Base-by-base conservation (phyloP, 2,329 filamentous ascomycete species). In the Trichoderma cornu-damae region DNA sequence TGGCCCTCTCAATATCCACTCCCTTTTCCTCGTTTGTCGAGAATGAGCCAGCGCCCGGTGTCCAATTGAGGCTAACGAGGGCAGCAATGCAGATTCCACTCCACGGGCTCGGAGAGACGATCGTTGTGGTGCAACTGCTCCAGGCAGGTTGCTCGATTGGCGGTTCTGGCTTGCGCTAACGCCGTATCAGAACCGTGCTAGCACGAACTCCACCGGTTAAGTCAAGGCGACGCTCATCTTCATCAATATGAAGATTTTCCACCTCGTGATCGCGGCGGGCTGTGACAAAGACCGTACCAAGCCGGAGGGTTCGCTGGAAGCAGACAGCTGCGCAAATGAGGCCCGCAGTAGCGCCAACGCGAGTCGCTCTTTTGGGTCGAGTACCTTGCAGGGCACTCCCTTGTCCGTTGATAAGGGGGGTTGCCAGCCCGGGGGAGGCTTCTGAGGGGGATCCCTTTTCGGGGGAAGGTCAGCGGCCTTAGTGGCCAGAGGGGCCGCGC, bases 281-380 rank as follows among this genome's bases (percentile, higher is more conserved):
- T 43, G 55, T 58, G 40, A 58, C 38, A 44, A 58, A 52, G 18
- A 42, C 24, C 49, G 35, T 43, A 38, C 57, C 49, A 46, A 58
- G 49, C 43, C 49, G 49, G 57, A 58, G 42, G 35, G 24, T 54
- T 58, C 57, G 26, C 57, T 48, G 35, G 12, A 49, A 58, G 8
- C 20, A 35, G 42, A 38, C 40, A 58, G 47, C 47, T 46, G 56
- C 32, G 48, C 22, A 58, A 58, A 58, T 58, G 57, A 58, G 57
- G 57, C 42, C 55, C 57, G 40, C 49, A 46, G 35, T 37, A 50
- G 48, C 35, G 42, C 47, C 56, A 44, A 46, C 52, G 47, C 40
- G 48, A 35, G 34, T 58, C 34, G 56, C 57, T 38, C 48, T 58
- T 58, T 58, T 52, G 6, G 56, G 56, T 22, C 28, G 20, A 16